Base-by-base conservation (phyloP, 108 stramenopile genomes). In the Pseudonitzschia multiseries region DNA sequence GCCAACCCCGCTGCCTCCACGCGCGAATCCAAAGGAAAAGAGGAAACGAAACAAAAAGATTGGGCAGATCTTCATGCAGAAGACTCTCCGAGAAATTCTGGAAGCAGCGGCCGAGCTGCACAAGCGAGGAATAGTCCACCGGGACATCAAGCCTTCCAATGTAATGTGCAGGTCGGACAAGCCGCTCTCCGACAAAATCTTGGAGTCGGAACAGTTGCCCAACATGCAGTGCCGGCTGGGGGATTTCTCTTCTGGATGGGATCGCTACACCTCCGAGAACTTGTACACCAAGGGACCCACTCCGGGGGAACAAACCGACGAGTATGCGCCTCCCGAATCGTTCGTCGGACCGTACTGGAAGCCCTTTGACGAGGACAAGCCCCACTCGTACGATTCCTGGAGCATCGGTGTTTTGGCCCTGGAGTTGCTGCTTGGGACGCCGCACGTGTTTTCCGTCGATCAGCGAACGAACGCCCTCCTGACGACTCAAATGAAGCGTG, bases 361-460 rank as follows among this genome's bases (percentile, higher is more conserved):
- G 2, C 84, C 89, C 14, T 91, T 91, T 40, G 77, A 70, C 29
- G 43, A 60, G 20, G 63, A 70, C 29, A 84, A 82, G 59, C 90
- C 90, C 17, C 75, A 84, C 28, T 83, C 82, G 62, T 94, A 90
- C 60, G 93, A 94, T 79, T 88, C 88, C 24, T 94, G 93, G 91
- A 86, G 85, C 41, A 87, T 97, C 44, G 98, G 98, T 0, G 89
- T 86, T 77, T 65, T 86, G 69, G 87, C 89, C 5, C 81, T 97
- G 10, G 98, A 98, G 72, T 43, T 98, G 48, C 60, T 98, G 3
- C 79, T 98, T 3, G 98, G 98, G 0, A 97, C 96, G 6, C 96
- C 98, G 0, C 89, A 96, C 77, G 96, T 97, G 2, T 98, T 98
- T 65, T 84, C 84, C 18, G 95, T 98, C 22, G 96, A 97, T 69